These are phyloP conservation scores for Pythium scleroteichum DNA, from an alignment of 352 stramenopile species.

Conservation along the genomic window DNA sequence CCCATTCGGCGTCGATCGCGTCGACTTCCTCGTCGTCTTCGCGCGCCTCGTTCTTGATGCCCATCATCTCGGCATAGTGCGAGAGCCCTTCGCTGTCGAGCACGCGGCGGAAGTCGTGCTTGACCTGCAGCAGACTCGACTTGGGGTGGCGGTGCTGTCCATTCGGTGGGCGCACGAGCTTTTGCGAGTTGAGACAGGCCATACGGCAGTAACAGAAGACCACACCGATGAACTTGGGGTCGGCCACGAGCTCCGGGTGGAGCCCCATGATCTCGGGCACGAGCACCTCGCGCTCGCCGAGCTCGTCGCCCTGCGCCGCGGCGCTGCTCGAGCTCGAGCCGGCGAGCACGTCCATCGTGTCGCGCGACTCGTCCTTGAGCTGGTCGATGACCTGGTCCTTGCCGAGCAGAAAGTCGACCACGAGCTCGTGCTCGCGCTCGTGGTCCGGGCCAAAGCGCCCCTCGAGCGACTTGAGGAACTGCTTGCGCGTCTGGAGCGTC, in stretches of 20 bases:
- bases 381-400: conserved; percentile 69
- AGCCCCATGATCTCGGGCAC: conserved; percentile 78
- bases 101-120: conserved; percentile 78
- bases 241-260: conserved; percentile 68
- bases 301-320: conserved; percentile 7
- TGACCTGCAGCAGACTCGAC: conserved; percentile 81
- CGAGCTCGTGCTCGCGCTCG: conserved; percentile 60
- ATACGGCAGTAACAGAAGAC: conserved; percentile 83
- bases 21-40: conserved; percentile 19
- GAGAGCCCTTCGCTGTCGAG: conserved; percentile 74
- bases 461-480: conserved; percentile 78
- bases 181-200: conserved; percentile 82
- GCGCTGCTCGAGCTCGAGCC: not conserved
- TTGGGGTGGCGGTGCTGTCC: conserved; percentile 58
- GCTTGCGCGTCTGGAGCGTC: conserved; percentile 69
- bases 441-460: conserved; percentile 59
- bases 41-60: conserved; percentile 45
- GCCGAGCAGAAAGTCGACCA: conserved; percentile 76
- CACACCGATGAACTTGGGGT: conserved; percentile 76
- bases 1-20: conserved; percentile 76
- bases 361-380: conserved; percentile 52
- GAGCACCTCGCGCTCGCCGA: conserved; percentile 33
- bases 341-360: conserved; percentile 25
- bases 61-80: conserved; percentile 78
- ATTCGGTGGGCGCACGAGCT: conserved; percentile 59